Evolutionary conservation across 805 yeast genomes (phyloP), one percentile per base, ranked within the genome.

Genomic region (Metschnikowia lunata): DNA sequence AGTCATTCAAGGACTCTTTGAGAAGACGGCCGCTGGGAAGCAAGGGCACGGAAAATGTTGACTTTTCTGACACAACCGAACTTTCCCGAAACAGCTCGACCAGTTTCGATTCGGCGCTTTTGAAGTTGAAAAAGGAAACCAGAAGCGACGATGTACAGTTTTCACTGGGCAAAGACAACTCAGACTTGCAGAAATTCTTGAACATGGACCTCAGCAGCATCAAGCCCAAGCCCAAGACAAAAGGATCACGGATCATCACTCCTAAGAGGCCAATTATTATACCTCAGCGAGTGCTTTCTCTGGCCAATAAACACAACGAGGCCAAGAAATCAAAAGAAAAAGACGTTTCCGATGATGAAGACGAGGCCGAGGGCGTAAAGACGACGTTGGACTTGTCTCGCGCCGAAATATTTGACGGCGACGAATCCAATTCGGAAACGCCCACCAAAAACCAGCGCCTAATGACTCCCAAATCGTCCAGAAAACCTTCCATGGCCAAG

Each of bases 191-290:
- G 14, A 49, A 43, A 36, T 42, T 47, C 9, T 45, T 53, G 30
- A 50, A 52, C 10, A 44, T 53, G 7, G 50, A 49, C 31, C 28
- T 48, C 34, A 43, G 36, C n/a, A 34, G 48, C 13, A 45, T 54
- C 13, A 48, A 46, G 34, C 55, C 56, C 6, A n/a, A n/a, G n/a
- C n/a, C 23, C 3, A 52, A 52, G 34, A 35, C 43, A 15, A 43
- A 36, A 15, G 48, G 48, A 1, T 28, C 23, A 5, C 26, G 56
- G 7, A 38, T 29, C 13, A 44, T 51, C 30, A 53, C 55, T 3
- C 57, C 57, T 4, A 40, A 52, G 32, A 35, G 54, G 26, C 57
- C 56, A 8, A 53, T 53, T 7, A 30, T 47, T 13, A 41, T 53
- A 12, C 48, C 40, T 29, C 39, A 14, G 35, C 2, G 18, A n/a